Percentiles rank a stretch among this genome's conserved stretches.
Evolutionary conservation across 305 asterid genomes (phyloP).

Genomic region (Solanum chacoense): DNA sequence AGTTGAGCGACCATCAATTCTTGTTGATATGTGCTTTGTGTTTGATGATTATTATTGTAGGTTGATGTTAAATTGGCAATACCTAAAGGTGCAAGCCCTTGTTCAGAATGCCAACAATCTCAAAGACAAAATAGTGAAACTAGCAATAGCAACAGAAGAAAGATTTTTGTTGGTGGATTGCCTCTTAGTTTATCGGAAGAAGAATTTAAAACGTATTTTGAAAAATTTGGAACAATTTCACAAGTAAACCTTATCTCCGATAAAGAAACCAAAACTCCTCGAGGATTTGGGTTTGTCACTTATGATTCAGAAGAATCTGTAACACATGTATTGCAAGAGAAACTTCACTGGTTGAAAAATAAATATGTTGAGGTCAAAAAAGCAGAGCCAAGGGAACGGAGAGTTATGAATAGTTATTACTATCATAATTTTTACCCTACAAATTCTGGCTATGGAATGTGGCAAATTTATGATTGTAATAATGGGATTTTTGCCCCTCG

Average conservation of each 20-base stretch:
- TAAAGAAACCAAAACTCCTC: not conserved
- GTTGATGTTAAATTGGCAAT: conserved; percentile 1
- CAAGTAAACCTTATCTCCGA: not conserved
- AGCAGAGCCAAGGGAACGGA: not conserved
- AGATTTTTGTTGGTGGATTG: conserved; percentile 20
- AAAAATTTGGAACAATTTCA: conserved; percentile 1
- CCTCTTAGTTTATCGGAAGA: not conserved
- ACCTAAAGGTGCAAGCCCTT: not conserved
- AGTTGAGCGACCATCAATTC: not conserved
- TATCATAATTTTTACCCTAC: not conserved
- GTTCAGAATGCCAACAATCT: not conserved
- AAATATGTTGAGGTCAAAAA: conserved; percentile 15
- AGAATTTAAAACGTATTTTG: conserved; percentile 4
- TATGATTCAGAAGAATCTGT: conserved; percentile 11
- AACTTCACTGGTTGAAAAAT: not conserved
- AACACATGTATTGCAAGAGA: not conserved
- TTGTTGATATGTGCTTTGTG: not conserved
- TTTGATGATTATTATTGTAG: not conserved
- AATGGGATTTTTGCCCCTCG: not conserved
- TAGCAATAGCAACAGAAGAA: not conserved
- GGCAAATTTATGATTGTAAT: not conserved
- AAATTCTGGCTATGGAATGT: not conserved
- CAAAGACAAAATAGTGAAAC: not conserved
- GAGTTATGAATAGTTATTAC: not conserved
- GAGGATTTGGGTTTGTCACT: conserved; percentile 20